Conservation (phyloP, 805 yeast species). For the Candida peoriensis region DNA sequence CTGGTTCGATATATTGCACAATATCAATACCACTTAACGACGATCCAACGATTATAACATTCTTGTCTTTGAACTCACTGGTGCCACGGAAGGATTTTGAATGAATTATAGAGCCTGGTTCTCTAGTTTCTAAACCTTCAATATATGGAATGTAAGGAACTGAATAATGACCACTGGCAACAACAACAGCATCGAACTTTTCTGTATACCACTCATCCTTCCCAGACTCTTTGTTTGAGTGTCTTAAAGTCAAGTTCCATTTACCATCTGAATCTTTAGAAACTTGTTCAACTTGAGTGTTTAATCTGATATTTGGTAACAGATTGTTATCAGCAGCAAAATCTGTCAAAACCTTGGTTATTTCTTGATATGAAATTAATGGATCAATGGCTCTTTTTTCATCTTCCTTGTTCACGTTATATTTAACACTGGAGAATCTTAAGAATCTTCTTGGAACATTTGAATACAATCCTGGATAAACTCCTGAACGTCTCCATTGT, state of each 20-base stretch:
- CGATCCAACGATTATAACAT: conserved; percentile 39
- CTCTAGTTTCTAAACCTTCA: conserved; percentile 36
- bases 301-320: conserved; percentile 28
- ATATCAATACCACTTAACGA: conserved; percentile 37
- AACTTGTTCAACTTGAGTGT: conserved; percentile 34
- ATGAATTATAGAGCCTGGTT: conserved; percentile 43
- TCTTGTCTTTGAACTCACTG: conserved; percentile 32
- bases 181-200: conserved; percentile 47
- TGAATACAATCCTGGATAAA: conserved; percentile 33
- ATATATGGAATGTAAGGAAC: conserved; percentile 49
- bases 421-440: conserved; percentile 30
- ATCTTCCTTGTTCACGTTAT: conserved; percentile 19
- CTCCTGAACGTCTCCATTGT: conserved; percentile 35
- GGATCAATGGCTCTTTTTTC: conserved; percentile 26
- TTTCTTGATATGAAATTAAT: conserved; percentile 31
- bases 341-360: conserved; percentile 22
- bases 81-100: conserved; percentile 43
- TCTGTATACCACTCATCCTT: conserved; percentile 39
- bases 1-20: conserved; percentile 35
- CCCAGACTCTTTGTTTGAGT: conserved; percentile 11
- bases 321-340: conserved; percentile 28
- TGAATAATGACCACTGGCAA: conserved; percentile 57
- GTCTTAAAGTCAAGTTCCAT: conserved; percentile 31
- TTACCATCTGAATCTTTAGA: conserved; percentile 27
- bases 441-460: conserved; percentile 35